Base-by-base conservation (phyloP, 176 grass and related monocot species). In the Carex pumila region DNA sequence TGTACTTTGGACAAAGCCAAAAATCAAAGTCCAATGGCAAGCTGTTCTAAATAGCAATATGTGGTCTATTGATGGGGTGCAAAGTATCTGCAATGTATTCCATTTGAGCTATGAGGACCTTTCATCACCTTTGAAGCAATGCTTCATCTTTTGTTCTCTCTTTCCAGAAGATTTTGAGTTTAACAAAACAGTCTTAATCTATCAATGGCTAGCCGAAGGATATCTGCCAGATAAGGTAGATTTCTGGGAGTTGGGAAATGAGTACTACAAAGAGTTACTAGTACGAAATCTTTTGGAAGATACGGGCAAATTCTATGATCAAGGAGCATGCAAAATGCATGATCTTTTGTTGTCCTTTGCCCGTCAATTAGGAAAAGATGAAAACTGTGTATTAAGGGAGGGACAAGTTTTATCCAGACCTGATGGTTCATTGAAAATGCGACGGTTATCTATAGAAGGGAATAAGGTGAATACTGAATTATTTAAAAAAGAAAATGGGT, bases 101-200 rank as follows among this genome's bases (percentile, higher is more conserved):
- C 69, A 88, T 31, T 59, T 88, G 12, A 68, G 78, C 13, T 82
- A 82, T 19, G 37, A 81, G 7, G 79, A 87, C 12, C 19, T 87
- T 10, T 47, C 85, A 31, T 29, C 64, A n/a, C 25, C 81, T 74
- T 37, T 88, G 18, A 94, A 89, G 58, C 72, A 80, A 0, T 91
- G 92, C 32, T 84, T 94, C 80, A 0, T 91, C 0, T 61, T 67
- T 37, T 89, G 56, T 31, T 87, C 87, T 0, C 63, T 91, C 7
- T 81, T 89, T 5, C 89, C 92, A 0, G 88, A 94, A 77, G 58
- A 32, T 53, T 8, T 0, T 59, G 29, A 12, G 7, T 17, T 84
- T 18, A 0, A 19, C 0, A 3, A 10, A 37, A 18, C 0, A 0
- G 6, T 3, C 4, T 50, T 88, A 52, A 56, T 71, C 7, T n/a